phyloP scores from a whole-genome alignment of 192 early-diverging fungal genomes.

The Podila clonocystis region DNA sequence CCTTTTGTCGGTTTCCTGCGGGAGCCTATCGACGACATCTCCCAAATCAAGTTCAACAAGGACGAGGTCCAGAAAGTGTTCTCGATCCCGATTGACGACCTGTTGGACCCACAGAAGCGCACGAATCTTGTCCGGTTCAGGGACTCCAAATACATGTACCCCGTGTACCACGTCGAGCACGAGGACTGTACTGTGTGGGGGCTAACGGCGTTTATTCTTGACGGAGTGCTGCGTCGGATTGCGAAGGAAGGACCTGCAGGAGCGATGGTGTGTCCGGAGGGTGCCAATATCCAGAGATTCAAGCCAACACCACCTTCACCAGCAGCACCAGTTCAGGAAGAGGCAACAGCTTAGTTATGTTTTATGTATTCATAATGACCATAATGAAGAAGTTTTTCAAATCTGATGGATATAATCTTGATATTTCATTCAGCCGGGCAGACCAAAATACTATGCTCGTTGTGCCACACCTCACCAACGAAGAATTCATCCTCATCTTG shows the following conservation, averaged over 20 bases:
- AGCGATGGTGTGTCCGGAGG: slow-evolving; percentile 35
- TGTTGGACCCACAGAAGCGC: slow-evolving; percentile 62
- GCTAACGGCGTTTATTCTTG: slow-evolving; percentile 83
- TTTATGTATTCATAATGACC: no score
- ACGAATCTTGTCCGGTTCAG: slow-evolving; percentile 61
- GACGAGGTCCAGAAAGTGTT: slow-evolving; percentile 81
- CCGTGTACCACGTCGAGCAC: slow-evolving; percentile 60
- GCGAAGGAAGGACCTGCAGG: slow-evolving; percentile 23
- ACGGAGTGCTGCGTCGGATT: slow-evolving; percentile 56
- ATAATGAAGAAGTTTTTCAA: no score
- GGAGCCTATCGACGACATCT: slow-evolving; percentile 50
- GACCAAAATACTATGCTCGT: no score
- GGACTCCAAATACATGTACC: slow-evolving; percentile 58
- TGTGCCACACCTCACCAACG: no score
- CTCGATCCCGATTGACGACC: slow-evolving; percentile 70
- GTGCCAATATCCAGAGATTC: slow-evolving; percentile 28
- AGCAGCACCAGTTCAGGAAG: no score
- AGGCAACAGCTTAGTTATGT: no score
- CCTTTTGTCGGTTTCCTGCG: slow-evolving; percentile 68
- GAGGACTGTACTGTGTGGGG: slow-evolving; percentile 70
- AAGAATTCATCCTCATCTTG: no score
- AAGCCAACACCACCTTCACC: not conserved
- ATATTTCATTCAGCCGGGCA: no score
- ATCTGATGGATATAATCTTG: no score
- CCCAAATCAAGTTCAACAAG: slow-evolving; percentile 57